Evolutionary conservation across 805 yeast species (phyloP), one percentile per base, ranked within the genome.

Genomic region (Candida easanensis): DNA sequence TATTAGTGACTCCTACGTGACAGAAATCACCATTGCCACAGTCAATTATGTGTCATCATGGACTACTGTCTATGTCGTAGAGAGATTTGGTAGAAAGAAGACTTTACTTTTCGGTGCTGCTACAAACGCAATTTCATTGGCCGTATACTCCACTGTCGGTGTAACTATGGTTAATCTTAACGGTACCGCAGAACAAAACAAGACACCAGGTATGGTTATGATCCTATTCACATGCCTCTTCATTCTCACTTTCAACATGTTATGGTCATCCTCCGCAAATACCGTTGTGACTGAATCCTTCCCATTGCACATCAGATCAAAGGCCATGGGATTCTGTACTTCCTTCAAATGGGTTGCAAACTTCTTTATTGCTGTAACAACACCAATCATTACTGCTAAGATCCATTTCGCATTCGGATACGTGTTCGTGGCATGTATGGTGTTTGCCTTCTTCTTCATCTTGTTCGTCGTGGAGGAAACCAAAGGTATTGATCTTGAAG

Each of bases 401-500:
- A 74, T 82, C 50, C 82, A 80, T 44, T 82, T 80, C 63, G 69
- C 71, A 51, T 75, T 77, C 58, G 88, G 89, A 7, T 79, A 71
- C 56, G 77, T 81, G 10, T 64, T 64, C 39, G 58, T 74, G 13
- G 80, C 79, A 0, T 74, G 77, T 52, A 61, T 74, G 58, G 56
- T 74, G 26, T 65, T 51, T 26, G 53, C 62, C 17, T 50, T 80
- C 60, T 70, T 62, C 40, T 71, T 72, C 54, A 58, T 72, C 17
- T 69, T 74, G 5, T 69, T 86, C 69, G 73, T 76, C 50, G 80
- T 87, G 43, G 79, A 79, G 51, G 95, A 87, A 66, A 87, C 95
- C 37, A 84, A 82, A 69, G 93, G 93, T 39, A 73, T 85, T 54
- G 74, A 85, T 30, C 73, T 87, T 60, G 95, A 86, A 66, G 88